Conservation (phyloP, 2,329 filamentous ascomycete species). For the Cercospora beticola region DNA sequence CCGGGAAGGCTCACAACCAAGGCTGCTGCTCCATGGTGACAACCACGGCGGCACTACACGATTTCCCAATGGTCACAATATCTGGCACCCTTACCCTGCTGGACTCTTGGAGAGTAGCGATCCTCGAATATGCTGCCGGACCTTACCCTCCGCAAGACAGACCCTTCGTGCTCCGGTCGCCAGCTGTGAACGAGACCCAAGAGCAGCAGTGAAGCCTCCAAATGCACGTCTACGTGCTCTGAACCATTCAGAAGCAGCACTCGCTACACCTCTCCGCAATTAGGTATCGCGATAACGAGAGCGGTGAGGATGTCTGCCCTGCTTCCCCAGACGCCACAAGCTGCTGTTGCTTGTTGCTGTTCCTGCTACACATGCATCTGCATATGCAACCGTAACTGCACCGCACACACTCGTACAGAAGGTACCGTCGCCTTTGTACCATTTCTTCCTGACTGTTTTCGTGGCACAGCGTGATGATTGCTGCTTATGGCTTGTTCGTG, state of each 20-base stretch:
- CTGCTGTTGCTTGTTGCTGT: background rate
- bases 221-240: background rate
- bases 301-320: background rate
- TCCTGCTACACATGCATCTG: background rate
- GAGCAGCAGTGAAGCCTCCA: background rate
- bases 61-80: no score
- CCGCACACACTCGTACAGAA: background rate
- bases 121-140: no score
- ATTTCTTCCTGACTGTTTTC: background rate
- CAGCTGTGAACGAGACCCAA: background rate
- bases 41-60: no score
- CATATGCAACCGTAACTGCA: background rate
- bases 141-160: no score
- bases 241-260: background rate
- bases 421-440: background rate
- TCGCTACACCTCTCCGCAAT: background rate
- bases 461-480: background rate
- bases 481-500: background rate
- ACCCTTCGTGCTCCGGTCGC: no score
- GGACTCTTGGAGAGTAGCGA: no score
- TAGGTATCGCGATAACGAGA: background rate
- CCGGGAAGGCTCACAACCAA: no score
- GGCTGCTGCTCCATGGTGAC: no score
- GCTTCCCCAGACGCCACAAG: background rate
- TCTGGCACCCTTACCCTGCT: no score